A percentile compares a stretch with the other conserved stretches of the same genome.
These are phyloP conservation scores for Thalassiosira oceanica DNA, from an alignment of 352 stramenopile genomes.

Conservation along the genomic window DNA sequence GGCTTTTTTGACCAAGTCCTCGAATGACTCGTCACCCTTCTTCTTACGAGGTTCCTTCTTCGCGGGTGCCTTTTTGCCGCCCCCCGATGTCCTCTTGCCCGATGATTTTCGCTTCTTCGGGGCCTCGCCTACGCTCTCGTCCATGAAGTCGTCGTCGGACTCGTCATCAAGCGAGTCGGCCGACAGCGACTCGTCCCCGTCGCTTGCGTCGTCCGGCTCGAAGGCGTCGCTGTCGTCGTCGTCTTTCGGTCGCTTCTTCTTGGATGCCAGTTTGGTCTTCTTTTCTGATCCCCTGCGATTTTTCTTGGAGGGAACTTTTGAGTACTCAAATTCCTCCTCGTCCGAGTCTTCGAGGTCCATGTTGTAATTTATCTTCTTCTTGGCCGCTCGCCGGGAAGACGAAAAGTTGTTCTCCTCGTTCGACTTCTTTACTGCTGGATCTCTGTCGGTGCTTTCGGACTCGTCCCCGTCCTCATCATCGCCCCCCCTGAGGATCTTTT, in stretches of 20 bases:
- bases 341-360: conserved; percentile 9
- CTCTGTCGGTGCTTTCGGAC: no score
- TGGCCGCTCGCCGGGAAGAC: conserved; percentile 15
- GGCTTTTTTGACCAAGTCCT: conserved; percentile 12
- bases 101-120: conserved; percentile 24
- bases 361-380: conserved; percentile 32
- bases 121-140: conserved; percentile 2
- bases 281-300: conserved; percentile 3
- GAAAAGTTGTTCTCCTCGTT: not conserved
- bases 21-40: conserved; percentile 12
- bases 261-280: conserved; percentile 6
- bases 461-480: not conserved
- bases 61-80: conserved; percentile 8
- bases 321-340: conserved; percentile 8
- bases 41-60: not conserved
- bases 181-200: no score
- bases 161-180: conserved; percentile 23
- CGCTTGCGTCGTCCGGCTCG: conserved; percentile 8
- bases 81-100: conserved; percentile 12
- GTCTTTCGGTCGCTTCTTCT: conserved; percentile 10
- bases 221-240: conserved; percentile 30
- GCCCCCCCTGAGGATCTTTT: conserved; percentile 1
- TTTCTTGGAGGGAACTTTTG: not conserved
- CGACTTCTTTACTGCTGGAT: conserved; percentile 2
- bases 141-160: conserved; percentile 33